Conservation (phyloP, 2,329 filamentous ascomycete genomes). For the Fusarium brachygibbosum region DNA sequence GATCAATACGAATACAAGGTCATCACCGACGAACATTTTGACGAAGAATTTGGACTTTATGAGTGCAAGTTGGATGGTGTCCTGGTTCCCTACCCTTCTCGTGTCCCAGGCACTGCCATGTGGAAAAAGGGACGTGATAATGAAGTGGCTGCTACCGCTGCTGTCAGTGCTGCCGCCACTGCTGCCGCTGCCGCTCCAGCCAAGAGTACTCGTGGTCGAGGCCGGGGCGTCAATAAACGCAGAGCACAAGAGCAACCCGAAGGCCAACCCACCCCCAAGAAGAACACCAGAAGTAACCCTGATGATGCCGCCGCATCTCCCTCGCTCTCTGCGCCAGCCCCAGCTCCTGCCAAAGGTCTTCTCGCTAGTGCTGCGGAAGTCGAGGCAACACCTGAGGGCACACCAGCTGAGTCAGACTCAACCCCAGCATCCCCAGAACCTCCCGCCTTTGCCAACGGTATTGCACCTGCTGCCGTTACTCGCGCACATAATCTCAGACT, state of each 20-base stretch:
- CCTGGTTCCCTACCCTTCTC: conserved; percentile 62
- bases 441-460: conserved; percentile 47
- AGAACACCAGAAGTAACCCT: conserved; percentile 55
- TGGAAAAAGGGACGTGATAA: conserved; percentile 56
- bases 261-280: conserved; percentile 64
- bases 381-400: conserved; percentile 53
- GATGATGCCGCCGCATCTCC: conserved; percentile 49
- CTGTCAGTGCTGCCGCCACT: conserved; percentile 45
- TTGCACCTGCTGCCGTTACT: conserved; percentile 41
- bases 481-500: conserved; percentile 49
- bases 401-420: conserved; percentile 55
- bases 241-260: conserved; percentile 65
- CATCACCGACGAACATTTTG: conserved; percentile 60
- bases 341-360: conserved; percentile 56
- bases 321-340: conserved; percentile 48
- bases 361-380: conserved; percentile 57
- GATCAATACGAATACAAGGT: conserved; percentile 61
- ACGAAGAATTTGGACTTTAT: conserved; percentile 60
- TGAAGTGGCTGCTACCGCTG: conserved; percentile 55
- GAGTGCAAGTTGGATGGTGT: conserved; percentile 57
- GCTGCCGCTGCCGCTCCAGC: conserved; percentile 47
- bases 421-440: conserved; percentile 56
- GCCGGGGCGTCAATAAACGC: conserved; percentile 60
- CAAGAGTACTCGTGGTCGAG: conserved; percentile 51
- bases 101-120: conserved; percentile 60